These are phyloP conservation scores for Lunasporangiospora selenospora DNA, from an alignment of 192 early-diverging fungal genomes.

Conservation along the genomic window DNA sequence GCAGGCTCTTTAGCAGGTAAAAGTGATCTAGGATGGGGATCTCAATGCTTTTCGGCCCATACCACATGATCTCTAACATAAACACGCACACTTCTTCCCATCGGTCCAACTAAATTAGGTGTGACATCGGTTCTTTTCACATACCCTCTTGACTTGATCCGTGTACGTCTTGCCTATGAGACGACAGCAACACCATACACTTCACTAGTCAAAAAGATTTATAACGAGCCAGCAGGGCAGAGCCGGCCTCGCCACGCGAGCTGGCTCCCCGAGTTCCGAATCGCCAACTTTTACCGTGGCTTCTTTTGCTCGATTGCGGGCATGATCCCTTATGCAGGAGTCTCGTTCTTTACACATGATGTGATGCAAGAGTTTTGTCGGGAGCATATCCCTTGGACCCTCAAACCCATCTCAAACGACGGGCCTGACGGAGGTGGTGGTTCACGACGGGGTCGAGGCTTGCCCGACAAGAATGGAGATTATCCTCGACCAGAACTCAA, in stretches of 20 bases:
- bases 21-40: not conserved
- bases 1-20: slow-evolving; percentile 79
- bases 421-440: slow-evolving; percentile 45
- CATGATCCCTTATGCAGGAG: slow-evolving; percentile 96
- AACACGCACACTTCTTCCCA: too few species aligned
- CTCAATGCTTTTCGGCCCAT: not conserved
- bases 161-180: slow-evolving; percentile 94
- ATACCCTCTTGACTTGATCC: slow-evolving; percentile 94
- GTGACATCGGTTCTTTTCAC: slow-evolving; percentile 86
- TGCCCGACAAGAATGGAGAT: slow-evolving; percentile 29
- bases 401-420: slow-evolving; percentile 23
- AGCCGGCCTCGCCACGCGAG: slow-evolving; percentile 29
- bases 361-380: slow-evolving; percentile 66
- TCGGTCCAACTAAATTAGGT: slow-evolving; percentile 59
- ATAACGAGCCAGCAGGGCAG: slow-evolving; percentile 72
- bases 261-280: not conserved
- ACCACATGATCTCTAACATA: slow-evolving; percentile 6
- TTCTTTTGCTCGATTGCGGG: slow-evolving; percentile 86
- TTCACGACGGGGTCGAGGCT: slow-evolving; percentile 26
- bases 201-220: slow-evolving; percentile 65
- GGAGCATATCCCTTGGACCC: slow-evolving; percentile 9
- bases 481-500: slow-evolving; percentile 53
- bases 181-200: slow-evolving; percentile 47
- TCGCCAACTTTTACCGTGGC: slow-evolving; percentile 90
- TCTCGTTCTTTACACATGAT: slow-evolving; percentile 89